phyloP scores from a whole-genome alignment of 345 rosid species.

The Populus deltoides region DNA sequence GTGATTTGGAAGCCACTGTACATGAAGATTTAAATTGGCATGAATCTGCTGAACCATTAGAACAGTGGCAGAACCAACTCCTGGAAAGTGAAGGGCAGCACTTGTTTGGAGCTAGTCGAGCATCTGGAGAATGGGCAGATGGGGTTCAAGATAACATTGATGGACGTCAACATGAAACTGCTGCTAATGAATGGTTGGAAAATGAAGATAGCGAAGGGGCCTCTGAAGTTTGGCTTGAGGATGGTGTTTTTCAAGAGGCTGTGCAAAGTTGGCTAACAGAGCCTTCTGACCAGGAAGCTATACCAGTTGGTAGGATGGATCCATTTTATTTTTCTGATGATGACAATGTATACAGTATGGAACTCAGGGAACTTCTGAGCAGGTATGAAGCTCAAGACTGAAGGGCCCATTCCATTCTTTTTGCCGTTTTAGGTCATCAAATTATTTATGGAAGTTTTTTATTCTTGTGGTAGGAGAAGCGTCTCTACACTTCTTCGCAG shows the following conservation, averaged over 20 bases:
- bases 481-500: conserved; percentile 90
- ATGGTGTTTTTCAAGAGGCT: conserved; percentile 47
- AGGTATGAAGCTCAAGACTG: conserved; percentile 45
- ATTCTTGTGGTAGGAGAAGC: conserved; percentile 63
- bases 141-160: conserved; percentile 36
- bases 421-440: background rate
- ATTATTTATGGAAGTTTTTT: conserved; percentile 17
- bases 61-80: conserved; percentile 36
- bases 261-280: conserved; percentile 56
- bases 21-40: conserved; percentile 27
- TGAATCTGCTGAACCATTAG: conserved; percentile 34
- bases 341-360: conserved; percentile 57
- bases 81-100: conserved; percentile 43
- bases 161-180: conserved; percentile 35
- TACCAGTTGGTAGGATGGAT: conserved; percentile 43
- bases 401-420: background rate
- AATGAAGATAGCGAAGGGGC: conserved; percentile 49
- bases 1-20: conserved; percentile 30
- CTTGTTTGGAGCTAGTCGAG: conserved; percentile 37
- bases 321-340: conserved; percentile 57
- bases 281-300: conserved; percentile 46
- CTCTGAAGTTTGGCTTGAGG: conserved; percentile 38
- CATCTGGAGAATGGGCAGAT: conserved; percentile 40
- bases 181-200: conserved; percentile 38
- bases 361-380: conserved; percentile 79